These are phyloP conservation scores for Moesziomyces sp. DNA, from an alignment of 1,284 basidiomycete species.

Conservation along the genomic window DNA sequence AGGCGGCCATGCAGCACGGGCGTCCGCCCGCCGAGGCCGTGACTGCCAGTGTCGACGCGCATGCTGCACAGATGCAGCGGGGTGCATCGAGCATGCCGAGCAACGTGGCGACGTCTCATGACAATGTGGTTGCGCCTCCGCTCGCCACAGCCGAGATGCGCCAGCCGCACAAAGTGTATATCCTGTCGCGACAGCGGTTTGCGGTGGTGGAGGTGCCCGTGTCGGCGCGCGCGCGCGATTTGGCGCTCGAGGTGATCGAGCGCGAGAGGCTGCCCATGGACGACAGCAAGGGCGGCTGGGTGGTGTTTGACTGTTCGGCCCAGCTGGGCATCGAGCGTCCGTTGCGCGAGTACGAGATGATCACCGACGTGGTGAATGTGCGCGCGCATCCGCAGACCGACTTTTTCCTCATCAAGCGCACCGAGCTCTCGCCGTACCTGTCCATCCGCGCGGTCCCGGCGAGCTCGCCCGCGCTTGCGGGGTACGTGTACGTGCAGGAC, in stretches of 20 bases:
- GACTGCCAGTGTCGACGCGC: constrained; percentile 5
- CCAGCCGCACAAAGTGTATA: constrained; percentile 51
- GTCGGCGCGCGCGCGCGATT: constrained; percentile 53
- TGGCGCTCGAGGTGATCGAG: constrained; percentile 51
- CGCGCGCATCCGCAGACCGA: constrained; percentile 46
- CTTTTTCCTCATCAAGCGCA: constrained; percentile 61
- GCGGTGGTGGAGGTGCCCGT: constrained; percentile 45
- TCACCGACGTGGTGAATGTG: constrained; percentile 54
- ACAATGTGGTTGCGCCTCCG: constrained; percentile 1
- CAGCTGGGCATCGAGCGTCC: constrained; percentile 63
- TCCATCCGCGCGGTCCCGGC: constrained; percentile 52
- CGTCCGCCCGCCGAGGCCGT: constrained; percentile 17
- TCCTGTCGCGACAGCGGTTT: constrained; percentile 55
- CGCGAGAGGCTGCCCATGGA: constrained; percentile 50
- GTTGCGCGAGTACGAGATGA: constrained; percentile 64
- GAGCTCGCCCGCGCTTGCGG: constrained; percentile 57
- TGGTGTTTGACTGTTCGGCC: constrained; percentile 59
- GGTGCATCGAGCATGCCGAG: constrained; percentile 4
- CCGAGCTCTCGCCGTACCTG: constrained; percentile 57
- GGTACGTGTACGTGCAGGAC: constrained; percentile 61
- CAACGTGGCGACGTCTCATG: constrained; percentile 10
- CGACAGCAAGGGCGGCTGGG: constrained; percentile 59
- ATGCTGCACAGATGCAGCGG: constrained; percentile 11
- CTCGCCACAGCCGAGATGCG: constrained; percentile 5
- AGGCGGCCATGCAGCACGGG: constrained; percentile 23